Evolutionary conservation across 2,329 filamentous ascomycete genomes (phyloP).

Genomic region (Cladosporium oxysporum): DNA sequence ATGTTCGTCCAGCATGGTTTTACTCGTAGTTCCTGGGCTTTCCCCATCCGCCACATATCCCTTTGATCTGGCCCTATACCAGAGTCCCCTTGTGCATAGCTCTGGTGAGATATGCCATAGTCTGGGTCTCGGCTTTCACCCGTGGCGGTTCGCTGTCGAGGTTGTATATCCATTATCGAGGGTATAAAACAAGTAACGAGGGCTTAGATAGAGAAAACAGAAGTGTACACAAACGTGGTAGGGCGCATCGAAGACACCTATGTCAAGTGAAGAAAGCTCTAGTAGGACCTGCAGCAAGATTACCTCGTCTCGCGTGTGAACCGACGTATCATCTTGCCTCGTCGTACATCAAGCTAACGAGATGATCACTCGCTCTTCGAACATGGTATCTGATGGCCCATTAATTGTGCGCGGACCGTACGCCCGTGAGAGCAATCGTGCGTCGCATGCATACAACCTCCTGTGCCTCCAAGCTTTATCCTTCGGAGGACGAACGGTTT

Average conservation of each 20-base stretch:
- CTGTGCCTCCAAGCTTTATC: not conserved
- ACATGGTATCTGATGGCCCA: not conserved
- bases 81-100: not conserved
- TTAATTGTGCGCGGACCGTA: not conserved
- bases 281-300: not conserved
- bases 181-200: not conserved
- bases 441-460: not conserved
- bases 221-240: not conserved
- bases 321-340: not conserved
- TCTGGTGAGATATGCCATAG: not conserved
- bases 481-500: not conserved
- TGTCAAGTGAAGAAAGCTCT: not conserved
- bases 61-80: slow-evolving; percentile 15
- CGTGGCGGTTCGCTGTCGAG: not conserved
- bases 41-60: slow-evolving; percentile 23
- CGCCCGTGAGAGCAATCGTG: not conserved
- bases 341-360: not conserved
- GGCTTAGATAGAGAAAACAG: not conserved
- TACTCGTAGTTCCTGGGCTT: slow-evolving; percentile 18
- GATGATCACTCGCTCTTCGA: not conserved
- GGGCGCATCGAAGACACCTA: not conserved
- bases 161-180: not conserved
- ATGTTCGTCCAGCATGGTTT: not conserved
- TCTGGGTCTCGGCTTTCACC: not conserved
- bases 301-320: not conserved